These are phyloP conservation scores for Carex myosuroides DNA, from an alignment of 176 grass and related monocot genomes.

Conservation along the genomic window DNA sequence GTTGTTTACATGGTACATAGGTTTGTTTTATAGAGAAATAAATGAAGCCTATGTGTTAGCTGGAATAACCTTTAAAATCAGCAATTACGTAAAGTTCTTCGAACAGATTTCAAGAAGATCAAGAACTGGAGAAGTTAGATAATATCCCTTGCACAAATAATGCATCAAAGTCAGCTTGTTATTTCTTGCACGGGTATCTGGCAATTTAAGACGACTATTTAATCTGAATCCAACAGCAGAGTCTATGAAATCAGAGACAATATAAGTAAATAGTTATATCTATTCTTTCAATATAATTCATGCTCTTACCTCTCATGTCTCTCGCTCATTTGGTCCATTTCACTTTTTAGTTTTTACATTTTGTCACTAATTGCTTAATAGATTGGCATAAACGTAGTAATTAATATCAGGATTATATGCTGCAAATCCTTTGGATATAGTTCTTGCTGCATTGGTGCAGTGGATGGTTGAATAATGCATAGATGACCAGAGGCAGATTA, in stretches of 20 bases:
- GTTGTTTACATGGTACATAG: background rate
- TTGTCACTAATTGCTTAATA: background rate
- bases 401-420: background rate
- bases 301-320: slow-evolving; percentile 26
- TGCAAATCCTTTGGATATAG: background rate
- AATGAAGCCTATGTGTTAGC: background rate
- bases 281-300: slow-evolving; percentile 1
- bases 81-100: slow-evolving; percentile 1
- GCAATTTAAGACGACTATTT: slow-evolving; percentile 92
- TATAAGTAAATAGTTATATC: slow-evolving; percentile 10
- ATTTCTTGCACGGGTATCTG: slow-evolving; percentile 87
- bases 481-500: background rate
- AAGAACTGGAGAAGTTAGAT: slow-evolving; percentile 8
- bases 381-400: background rate
- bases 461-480: background rate
- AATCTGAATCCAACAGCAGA: slow-evolving; percentile 97
- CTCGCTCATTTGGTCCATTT: background rate
- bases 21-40: background rate
- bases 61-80: background rate
- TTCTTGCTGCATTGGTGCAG: background rate
- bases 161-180: slow-evolving; percentile 98
- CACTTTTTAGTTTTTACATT: background rate
- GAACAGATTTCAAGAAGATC: background rate
- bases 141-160: slow-evolving; percentile 92
- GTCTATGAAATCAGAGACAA: slow-evolving; percentile 36